Evolutionary conservation across 805 yeast species (phyloP).

Genomic region (Metschnikowia cubensis): DNA sequence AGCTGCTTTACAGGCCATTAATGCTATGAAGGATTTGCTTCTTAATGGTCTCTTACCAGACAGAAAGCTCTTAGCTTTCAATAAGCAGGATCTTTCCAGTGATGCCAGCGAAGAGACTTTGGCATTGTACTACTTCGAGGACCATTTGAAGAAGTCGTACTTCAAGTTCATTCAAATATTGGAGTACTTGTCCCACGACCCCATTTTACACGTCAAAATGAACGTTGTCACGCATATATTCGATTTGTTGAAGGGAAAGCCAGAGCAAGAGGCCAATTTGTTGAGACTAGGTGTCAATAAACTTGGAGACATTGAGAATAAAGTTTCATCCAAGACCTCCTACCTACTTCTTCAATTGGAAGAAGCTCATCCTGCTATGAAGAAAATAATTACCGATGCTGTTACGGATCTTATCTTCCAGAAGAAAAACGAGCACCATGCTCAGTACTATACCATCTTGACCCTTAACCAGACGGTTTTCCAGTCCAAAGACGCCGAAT

Average conservation of each 20-base stretch:
- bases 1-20: conserved; percentile 85
- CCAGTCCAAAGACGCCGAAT: conserved; percentile 67
- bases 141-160: conserved; percentile 71
- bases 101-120: conserved; percentile 44
- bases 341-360: conserved; percentile 73
- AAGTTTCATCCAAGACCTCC: conserved; percentile 86
- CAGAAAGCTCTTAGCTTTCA: conserved; percentile 75
- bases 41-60: conserved; percentile 81
- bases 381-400: conserved; percentile 69
- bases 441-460: conserved; percentile 81
- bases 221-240: conserved; percentile 73
- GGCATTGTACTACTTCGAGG: conserved; percentile 82
- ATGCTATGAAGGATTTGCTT: conserved; percentile 84
- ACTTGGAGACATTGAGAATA: conserved; percentile 87
- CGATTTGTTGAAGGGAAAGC: conserved; percentile 76
- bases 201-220: conserved; percentile 82
- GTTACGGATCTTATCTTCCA: conserved; percentile 78
- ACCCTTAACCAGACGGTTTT: conserved; percentile 92
- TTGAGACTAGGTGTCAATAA: conserved; percentile 87
- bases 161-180: conserved; percentile 72
- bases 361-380: conserved; percentile 96
- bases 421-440: conserved; percentile 74
- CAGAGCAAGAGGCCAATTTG: conserved; percentile 94
- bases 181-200: conserved; percentile 83
- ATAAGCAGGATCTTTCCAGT: conserved; percentile 59